Base-by-base conservation (phyloP, 257 asterid genomes). In the Nicotiana tabacum region DNA sequence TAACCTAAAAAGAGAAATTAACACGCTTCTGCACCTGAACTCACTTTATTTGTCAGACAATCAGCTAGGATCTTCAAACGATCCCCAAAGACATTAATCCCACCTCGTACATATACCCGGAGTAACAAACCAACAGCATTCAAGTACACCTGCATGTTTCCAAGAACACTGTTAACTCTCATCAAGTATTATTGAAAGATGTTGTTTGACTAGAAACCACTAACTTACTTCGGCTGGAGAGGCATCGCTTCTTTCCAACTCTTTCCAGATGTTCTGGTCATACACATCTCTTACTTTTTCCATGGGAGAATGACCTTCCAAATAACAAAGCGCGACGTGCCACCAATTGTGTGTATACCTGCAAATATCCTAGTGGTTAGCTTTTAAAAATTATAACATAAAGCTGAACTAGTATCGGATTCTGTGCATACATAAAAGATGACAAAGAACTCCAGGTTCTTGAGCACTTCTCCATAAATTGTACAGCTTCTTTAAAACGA, bases 291-390 rank as follows among this genome's bases (percentile, higher is more conserved):
- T 79, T 46, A 93, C 93, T 89, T 90, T 93, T 58, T 83, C 85
- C 86, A 92, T 86, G 29, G 95, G 88, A 37, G 95, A 94, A 79
- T 89, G 87, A 60, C 93, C 98, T 92, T 96, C 99, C 91, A 94
- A 87, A 87, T 90, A 93, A 86, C 98, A 96, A 29, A 96, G 90
- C 39, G 98, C 97, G 82, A 96, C 96, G 76, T 96, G 99, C 99
- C 98, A 96, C 99, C 99, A 96, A 87, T 96, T 96, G 88, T 96
- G 98, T 60, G 98, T 96, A 83, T 86, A 90, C 98, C 98, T 96
- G 89, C 83, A 17, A 62, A 60, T 65, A 70, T 64, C 72, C 70
- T 21, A 51, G 16, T 48, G 62, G 80, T 74, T 74, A 74, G 62
- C 80, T 51, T 27, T 74, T 48, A 27, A 51, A 43, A 15, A 27